Conservation (phyloP, 106 monocot genomes). For the Chionographis japonica region DNA sequence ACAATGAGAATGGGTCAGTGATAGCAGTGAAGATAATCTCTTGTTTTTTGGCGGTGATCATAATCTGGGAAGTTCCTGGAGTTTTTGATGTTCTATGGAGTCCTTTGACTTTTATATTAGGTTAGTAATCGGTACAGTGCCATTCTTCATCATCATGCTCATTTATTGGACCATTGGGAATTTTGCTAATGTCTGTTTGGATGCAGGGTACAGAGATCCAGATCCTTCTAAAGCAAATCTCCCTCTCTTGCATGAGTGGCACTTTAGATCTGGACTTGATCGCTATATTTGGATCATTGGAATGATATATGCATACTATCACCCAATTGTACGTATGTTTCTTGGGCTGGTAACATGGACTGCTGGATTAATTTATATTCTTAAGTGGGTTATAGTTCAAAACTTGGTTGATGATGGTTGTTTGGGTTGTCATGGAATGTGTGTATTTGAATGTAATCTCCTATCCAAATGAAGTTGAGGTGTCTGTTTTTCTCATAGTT, state of each 20-base stretch:
- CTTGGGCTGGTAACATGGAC: neutral
- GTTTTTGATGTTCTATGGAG: constrained; percentile 82
- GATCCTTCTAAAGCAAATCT: constrained; percentile 72
- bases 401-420: neutral
- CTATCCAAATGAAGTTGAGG: neutral
- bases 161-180: neutral
- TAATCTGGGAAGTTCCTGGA: constrained; percentile 93
- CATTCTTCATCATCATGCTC: constrained; percentile 4
- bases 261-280: constrained; percentile 96
- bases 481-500: neutral
- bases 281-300: constrained; percentile 96
- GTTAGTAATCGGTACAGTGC: constrained; percentile 18
- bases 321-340: constrained; percentile 59
- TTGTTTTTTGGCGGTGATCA: constrained; percentile 77
- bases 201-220: constrained; percentile 76
- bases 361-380: neutral
- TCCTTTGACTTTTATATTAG: constrained; percentile 80
- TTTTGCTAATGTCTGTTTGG: constrained; percentile 6
- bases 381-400: neutral
- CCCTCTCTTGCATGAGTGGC: constrained; percentile 87
- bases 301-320: constrained; percentile 95
- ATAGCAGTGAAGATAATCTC: constrained; percentile 66
- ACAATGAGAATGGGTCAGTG: constrained; percentile 81
- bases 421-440: neutral
- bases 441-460: neutral